Base-by-base conservation (phyloP, 23 red algal species). In the Gracilaria vermiculophylla region DNA sequence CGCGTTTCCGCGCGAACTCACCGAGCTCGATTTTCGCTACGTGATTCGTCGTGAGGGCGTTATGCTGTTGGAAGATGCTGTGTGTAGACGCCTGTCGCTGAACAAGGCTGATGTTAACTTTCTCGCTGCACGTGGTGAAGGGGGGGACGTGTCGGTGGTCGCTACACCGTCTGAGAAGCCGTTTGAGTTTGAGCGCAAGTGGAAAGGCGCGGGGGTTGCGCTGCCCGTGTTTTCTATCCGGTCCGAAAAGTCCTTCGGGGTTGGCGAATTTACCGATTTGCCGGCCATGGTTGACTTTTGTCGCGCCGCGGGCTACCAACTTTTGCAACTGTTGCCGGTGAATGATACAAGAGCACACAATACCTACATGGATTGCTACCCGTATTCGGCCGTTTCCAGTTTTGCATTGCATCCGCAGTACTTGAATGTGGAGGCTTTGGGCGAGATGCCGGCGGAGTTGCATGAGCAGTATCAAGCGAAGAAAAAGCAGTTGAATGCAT, bases 401-500 rank as follows among this genome's bases (percentile, higher is more conserved):
- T 94, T 92, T 80, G 96, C 96, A 15, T 64, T 98, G 47, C 96
- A 98, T 80, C 96, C 96, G 14, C 91, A 91, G 53, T 98, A 98
- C 50, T 25, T 94, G n/a, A 77, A 82, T 60, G 43, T 98, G 42
- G 64, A 90, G 42, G 57, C 50, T 31, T 60, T 98, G 32, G 80
- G 76, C 33, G 69, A 91, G 10, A 48, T 91, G 47, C 87, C 85
- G 62, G 28, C 23, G 1, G 19, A 11, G n/a, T 33, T 98, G 33
- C 25, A 57, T 34, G 20, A 4, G 2, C 66, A 98, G 79, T 87
- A 91, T 48, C 71, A 80, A 29, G 58, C 32, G 44, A 87, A 87
- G 62, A 12, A 31, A 58, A 57, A 49, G 21, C 24, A 55, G 49
- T 50, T 98, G 27, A 98, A 98, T 87, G 78, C 49, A 8, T 48